Conservation (phyloP, 225 moss, liverwort and hornwort genomes). For the Polytrichum formosum region DNA sequence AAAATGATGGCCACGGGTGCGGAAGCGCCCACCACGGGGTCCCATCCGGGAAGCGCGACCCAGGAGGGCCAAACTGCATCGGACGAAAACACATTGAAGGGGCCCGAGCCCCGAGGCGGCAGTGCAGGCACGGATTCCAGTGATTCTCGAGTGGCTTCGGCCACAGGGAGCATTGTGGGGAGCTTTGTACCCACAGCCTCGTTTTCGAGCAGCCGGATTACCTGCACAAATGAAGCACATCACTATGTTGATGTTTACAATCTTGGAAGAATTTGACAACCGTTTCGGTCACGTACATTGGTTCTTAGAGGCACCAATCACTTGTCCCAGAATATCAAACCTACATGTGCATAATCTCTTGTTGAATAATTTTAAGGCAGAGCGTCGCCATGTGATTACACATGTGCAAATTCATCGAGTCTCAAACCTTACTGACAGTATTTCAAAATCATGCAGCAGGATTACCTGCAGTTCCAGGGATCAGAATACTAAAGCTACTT, state of each 20-base stretch:
- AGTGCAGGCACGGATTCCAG: slow-evolving; percentile 43
- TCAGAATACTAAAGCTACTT: too few species aligned
- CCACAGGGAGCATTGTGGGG: slow-evolving; percentile 66
- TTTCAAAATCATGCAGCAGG: too few species aligned
- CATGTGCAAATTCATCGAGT: too few species aligned
- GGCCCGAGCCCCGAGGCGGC: slow-evolving; percentile 21
- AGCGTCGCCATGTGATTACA: too few species aligned
- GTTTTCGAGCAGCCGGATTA: slow-evolving; percentile 39
- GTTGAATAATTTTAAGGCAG: too few species aligned
- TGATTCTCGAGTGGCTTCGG: slow-evolving; percentile 46
- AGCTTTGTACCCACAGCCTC: slow-evolving; percentile 41
- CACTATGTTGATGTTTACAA: background rate
- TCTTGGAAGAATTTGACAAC: too few species aligned
- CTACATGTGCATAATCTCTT: too few species aligned
- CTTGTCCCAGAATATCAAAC: too few species aligned
- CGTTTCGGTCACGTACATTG: too few species aligned
- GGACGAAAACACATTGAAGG: slow-evolving; percentile 50
- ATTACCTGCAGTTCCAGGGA: too few species aligned
- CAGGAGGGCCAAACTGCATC: slow-evolving; percentile 56
- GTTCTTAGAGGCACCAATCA: too few species aligned
- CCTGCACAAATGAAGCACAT: slow-evolving; percentile 30
- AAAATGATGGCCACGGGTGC: slow-evolving; percentile 68
- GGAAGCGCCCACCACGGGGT: slow-evolving; percentile 34
- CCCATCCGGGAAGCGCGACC: slow-evolving; percentile 68
- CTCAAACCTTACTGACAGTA: too few species aligned